Base-by-base conservation (phyloP, 768 basidiomycete species). In the Fomitopsis pulvina region DNA sequence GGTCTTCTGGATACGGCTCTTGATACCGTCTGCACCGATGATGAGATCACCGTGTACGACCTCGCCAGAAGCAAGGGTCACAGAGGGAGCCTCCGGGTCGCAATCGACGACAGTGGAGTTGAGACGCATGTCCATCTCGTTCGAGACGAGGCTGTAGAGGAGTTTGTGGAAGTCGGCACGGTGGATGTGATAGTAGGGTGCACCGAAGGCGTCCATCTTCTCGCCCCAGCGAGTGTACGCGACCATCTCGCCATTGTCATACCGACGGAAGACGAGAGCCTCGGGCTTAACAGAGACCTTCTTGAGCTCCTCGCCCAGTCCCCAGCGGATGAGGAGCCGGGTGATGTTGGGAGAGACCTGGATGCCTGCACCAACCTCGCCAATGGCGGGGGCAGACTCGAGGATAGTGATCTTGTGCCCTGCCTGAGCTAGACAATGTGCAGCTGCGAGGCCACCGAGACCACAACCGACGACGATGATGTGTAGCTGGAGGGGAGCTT, bases 1-100 rank as follows among this genome's bases (percentile, higher is more conserved):
- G 27, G 77, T 70, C 25, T 74, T 65, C 54, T 75, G 74, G 1
- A 79, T 57, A 16, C 64, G 52, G 55, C 79, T 81, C 63, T 76
- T 81, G 45, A 77, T 63, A 22, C 68, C 69, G 45, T 70, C 70
- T 14, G 70, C 70, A 11, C 65, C 71, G n/a, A 72, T 57, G 48
- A 72, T 60, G 2, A 71, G 45, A 41, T 72, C 71, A 1, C 66
- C 66, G 16, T 60, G 37, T 25, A 72, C 41, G 41, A 71, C 66
- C 47, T 69, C 66, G 4, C 71, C 71, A 10, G 53, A 54, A 7
- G 56, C 52, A 21, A 72, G 67, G 2, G 67, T 70, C 10, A 70
- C 55, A 12, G 60, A 63, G 1, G 70, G 68, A 1, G 47, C 52
- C 25, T 68, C 64, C 2, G 67, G 63, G 41, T 65, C 59, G 21